phyloP scores from a whole-genome alignment of 2,329 filamentous ascomycete genomes.

The Fusarium burgessii region DNA sequence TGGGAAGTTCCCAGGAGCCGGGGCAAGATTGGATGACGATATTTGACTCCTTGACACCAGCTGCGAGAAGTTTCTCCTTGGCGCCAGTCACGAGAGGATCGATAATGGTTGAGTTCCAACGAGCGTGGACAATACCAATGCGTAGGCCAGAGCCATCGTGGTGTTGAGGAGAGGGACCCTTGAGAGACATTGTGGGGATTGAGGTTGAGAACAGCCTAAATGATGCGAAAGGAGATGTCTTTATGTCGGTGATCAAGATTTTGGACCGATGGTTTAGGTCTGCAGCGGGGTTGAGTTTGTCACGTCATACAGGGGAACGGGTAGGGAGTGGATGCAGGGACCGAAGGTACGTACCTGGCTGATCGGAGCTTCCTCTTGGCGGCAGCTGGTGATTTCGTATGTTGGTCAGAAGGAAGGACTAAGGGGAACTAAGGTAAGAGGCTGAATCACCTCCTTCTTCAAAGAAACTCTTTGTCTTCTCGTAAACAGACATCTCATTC shows the following conservation, averaged over 20 bases:
- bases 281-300: slow-evolving; percentile 39
- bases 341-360: slow-evolving; percentile 35
- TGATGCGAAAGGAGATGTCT: slow-evolving; percentile 19
- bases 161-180: slow-evolving; percentile 67
- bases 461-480: background rate
- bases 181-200: slow-evolving; percentile 55
- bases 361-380: slow-evolving; percentile 25
- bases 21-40: slow-evolving; percentile 92
- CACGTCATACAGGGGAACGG: slow-evolving; percentile 41
- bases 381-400: background rate
- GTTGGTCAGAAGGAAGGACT: too few relatives aligned
- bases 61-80: slow-evolving; percentile 79
- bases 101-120: slow-evolving; percentile 94
- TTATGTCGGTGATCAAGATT: background rate
- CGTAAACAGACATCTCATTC: background rate
- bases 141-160: slow-evolving; percentile 80
- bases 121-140: slow-evolving; percentile 93
- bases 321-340: slow-evolving; percentile 37
- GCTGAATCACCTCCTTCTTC: slow-evolving; percentile 16
- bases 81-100: slow-evolving; percentile 84
- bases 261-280: slow-evolving; percentile 9
- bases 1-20: slow-evolving; percentile 93
- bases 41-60: slow-evolving; percentile 88
- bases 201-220: background rate
- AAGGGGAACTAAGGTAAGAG: background rate